These are phyloP conservation scores for Rosa lucieae DNA, from an alignment of 306 rosid species.

Conservation along the genomic window DNA sequence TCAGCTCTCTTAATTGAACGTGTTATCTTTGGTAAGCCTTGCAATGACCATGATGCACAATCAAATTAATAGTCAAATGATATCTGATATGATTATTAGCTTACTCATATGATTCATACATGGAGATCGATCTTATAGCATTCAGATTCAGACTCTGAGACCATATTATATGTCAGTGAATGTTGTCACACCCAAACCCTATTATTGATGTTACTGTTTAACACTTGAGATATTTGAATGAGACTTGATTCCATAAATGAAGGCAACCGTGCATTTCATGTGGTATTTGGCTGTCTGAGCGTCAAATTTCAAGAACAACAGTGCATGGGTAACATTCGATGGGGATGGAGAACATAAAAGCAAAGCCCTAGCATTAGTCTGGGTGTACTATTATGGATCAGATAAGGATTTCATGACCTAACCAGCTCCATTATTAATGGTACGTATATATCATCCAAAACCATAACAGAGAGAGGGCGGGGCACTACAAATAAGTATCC, in stretches of 20 bases:
- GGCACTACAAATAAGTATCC: not conserved
- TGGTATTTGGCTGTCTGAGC: not conserved
- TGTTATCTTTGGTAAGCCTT: no score
- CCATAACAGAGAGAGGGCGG: not conserved
- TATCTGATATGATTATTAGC: no score
- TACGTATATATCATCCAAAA: constrained; percentile 41
- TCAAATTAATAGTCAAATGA: no score
- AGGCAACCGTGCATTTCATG: not conserved
- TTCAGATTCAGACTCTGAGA: no score
- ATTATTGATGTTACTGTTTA: not conserved
- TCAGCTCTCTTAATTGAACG: no score
- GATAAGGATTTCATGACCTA: constrained; percentile 41
- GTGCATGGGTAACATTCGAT: not conserved
- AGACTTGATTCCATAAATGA: not conserved
- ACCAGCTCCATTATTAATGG: constrained; percentile 26
- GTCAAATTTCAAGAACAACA: not conserved
- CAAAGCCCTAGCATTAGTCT: constrained; percentile 1
- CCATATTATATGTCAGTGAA: no score
- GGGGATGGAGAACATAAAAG: not conserved
- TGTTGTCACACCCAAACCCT: not conserved
- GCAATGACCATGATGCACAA: no score
- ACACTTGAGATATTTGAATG: not conserved
- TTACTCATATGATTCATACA: no score
- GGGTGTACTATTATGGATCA: constrained; percentile 1
- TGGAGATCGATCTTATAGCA: not conserved